Evolutionary conservation across 768 basidiomycete species (phyloP).

Genomic region (Mycena belliarum): DNA sequence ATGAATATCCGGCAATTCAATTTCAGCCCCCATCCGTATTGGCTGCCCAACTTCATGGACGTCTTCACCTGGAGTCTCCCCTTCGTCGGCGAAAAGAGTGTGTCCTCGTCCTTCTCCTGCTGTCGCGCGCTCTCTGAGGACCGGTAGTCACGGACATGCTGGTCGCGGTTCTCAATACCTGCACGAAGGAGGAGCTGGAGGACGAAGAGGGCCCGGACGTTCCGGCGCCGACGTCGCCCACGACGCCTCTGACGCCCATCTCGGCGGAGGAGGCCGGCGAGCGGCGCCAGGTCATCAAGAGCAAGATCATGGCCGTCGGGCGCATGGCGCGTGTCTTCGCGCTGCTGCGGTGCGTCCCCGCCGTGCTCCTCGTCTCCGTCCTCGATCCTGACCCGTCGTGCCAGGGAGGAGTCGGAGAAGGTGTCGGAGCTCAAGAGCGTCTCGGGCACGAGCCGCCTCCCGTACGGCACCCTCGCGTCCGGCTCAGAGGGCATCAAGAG

Average conservation of each 20-base stretch:
- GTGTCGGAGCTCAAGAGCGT: conserved; percentile 96
- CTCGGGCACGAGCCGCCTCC: conserved; percentile 72
- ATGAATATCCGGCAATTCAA: conserved; percentile 99
- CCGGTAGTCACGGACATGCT: conserved; percentile 94
- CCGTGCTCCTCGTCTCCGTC: background rate
- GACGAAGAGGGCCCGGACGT: conserved; percentile 70
- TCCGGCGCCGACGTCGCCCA: conserved; percentile 32
- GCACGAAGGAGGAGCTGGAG: conserved; percentile 94
- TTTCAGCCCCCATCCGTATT: conserved; percentile 92
- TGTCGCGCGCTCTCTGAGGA: background rate
- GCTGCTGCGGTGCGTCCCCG: conserved; percentile 75
- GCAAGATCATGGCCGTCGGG: conserved; percentile 97
- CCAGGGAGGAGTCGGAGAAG: conserved; percentile 94
- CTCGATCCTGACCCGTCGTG: background rate
- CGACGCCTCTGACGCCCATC: conserved; percentile 38
- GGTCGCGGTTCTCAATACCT: conserved; percentile 93
- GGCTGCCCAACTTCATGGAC: conserved; percentile 99
- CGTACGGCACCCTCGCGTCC: conserved; percentile 80
- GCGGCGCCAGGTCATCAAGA: conserved; percentile 91
- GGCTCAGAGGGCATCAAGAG: conserved; percentile 97
- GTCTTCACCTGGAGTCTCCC: conserved; percentile 99
- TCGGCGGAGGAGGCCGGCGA: conserved; percentile 57
- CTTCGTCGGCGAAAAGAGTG: conserved; percentile 98
- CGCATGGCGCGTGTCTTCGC: conserved; percentile 98
- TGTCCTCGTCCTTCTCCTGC: conserved; percentile 25